These are phyloP conservation scores for Teunomyces atbi DNA, from an alignment of 805 yeast species.

Conservation along the genomic window DNA sequence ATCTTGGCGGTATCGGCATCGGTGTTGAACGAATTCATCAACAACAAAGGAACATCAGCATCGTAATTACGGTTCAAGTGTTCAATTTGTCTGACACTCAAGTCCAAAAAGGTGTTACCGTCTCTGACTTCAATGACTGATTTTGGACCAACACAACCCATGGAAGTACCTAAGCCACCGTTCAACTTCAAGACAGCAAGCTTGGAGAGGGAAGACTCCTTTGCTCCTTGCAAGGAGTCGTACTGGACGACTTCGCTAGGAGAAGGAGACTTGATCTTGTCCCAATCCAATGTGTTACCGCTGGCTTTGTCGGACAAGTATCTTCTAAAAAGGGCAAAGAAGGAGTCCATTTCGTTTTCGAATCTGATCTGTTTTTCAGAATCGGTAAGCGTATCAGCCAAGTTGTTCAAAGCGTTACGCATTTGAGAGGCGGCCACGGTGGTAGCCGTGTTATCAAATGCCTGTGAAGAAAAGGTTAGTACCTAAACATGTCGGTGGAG, in stretches of 20 bases:
- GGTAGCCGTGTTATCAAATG: slow-evolving; percentile 92
- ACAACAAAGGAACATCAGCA: slow-evolving; percentile 90
- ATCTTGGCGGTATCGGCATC: slow-evolving; percentile 93
- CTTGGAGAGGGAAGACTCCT: slow-evolving; percentile 50
- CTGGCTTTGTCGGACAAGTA: slow-evolving; percentile 86
- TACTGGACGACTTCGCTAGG: slow-evolving; percentile 88
- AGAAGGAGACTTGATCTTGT: slow-evolving; percentile 87
- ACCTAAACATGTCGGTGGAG: background rate
- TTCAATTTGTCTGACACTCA: slow-evolving; percentile 95
- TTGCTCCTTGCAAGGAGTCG: slow-evolving; percentile 39
- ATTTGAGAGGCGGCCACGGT: slow-evolving; percentile 96
- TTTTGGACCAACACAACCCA: slow-evolving; percentile 99
- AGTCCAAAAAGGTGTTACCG: slow-evolving; percentile 94
- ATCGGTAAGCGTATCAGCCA: slow-evolving; percentile 77
- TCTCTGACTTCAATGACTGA: slow-evolving; percentile 98
- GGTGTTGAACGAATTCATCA: slow-evolving; percentile 98
- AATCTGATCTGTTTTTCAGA: slow-evolving; percentile 52
- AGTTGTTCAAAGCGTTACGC: slow-evolving; percentile 90
- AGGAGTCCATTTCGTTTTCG: slow-evolving; percentile 91
- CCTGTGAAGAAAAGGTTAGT: slow-evolving; percentile 42
- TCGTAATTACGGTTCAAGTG: slow-evolving; percentile 86
- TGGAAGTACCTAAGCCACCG: slow-evolving; percentile 98
- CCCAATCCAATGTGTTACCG: slow-evolving; percentile 88
- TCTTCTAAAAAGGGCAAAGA: slow-evolving; percentile 90
- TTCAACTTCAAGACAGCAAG: slow-evolving; percentile 94